Conservation (phyloP, 169 alveolate species). For the Plasmodium berghei region DNA sequence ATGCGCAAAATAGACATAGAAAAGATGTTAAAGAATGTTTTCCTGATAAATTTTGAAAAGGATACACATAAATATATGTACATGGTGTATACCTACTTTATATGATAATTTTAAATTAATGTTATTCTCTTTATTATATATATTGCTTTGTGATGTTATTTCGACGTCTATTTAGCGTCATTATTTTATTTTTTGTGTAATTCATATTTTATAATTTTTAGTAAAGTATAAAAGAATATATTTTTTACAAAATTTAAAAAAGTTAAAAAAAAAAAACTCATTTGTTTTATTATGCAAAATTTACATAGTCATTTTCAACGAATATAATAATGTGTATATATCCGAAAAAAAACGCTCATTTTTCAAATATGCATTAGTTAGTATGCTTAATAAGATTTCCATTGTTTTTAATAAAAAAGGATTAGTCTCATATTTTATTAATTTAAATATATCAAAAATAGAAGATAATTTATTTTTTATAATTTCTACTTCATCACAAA, state of each 20-base stretch:
- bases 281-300: not conserved
- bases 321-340: slow-evolving; percentile 35
- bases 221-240: slow-evolving; percentile 2
- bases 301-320: slow-evolving; percentile 53
- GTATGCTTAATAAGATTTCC: slow-evolving; percentile 42
- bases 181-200: slow-evolving; percentile 6
- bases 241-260: slow-evolving; percentile 1
- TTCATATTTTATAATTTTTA: not conserved
- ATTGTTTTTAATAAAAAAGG: slow-evolving; percentile 58
- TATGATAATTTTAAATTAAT: slow-evolving; percentile 3
- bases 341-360: slow-evolving; percentile 50
- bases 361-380: slow-evolving; percentile 35
- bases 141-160: not conserved
- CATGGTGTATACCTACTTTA: not conserved
- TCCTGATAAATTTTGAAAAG: slow-evolving; percentile 62
- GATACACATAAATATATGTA: not conserved
- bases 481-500: slow-evolving; percentile 61
- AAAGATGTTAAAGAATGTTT: slow-evolving; percentile 77
- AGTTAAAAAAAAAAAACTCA: not conserved
- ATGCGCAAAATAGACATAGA: slow-evolving; percentile 71
- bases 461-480: slow-evolving; percentile 9
- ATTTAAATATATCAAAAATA: slow-evolving; percentile 31
- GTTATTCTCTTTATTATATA: not conserved
- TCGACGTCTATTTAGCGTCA: not conserved
- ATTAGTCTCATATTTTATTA: slow-evolving; percentile 57